Evolutionary conservation across 106 monocot genomes (phyloP).

Genomic region (Dendrobium catenatum): DNA sequence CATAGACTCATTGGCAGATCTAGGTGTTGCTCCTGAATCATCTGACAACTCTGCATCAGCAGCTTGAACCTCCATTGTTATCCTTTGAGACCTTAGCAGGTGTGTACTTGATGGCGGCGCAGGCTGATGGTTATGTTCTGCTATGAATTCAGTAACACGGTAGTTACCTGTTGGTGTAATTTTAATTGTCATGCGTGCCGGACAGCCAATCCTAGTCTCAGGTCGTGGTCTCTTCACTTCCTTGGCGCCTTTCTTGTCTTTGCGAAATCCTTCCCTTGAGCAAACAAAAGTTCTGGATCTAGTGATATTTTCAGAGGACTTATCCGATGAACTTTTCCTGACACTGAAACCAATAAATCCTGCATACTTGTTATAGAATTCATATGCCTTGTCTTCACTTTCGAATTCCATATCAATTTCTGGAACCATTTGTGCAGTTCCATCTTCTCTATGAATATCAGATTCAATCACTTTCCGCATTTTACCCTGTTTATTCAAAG

Average conservation of each 20-base stretch:
- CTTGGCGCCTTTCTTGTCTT: conserved; percentile 50
- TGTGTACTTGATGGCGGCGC: conserved; percentile 48
- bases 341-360: conserved; percentile 51
- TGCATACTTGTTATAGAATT: conserved; percentile 52
- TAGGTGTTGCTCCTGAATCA: conserved; percentile 30
- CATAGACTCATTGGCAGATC: conserved; percentile 11
- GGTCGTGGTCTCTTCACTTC: conserved; percentile 48
- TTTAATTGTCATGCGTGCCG: conserved; percentile 52
- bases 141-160: conserved; percentile 41
- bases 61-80: conserved; percentile 37
- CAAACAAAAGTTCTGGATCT: conserved; percentile 58
- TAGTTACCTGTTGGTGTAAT: conserved; percentile 38
- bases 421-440: conserved; percentile 22
- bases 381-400: conserved; percentile 52
- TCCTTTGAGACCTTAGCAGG: conserved; percentile 44
- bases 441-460: conserved; percentile 21
- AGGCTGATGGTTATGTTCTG: conserved; percentile 48
- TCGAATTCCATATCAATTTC: conserved; percentile 51
- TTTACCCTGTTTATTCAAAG: conserved; percentile 43
- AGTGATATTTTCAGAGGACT: conserved; percentile 40
- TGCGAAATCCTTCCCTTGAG: conserved; percentile 53
- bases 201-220: conserved; percentile 50
- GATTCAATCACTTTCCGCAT: conserved; percentile 43
- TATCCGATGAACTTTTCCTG: conserved; percentile 45
- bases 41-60: conserved; percentile 40